A percentile compares a stretch with the other conserved stretches of the same genome.
phyloP scores from a whole-genome alignment of 805 yeast species.

The Torulaspora indica region DNA sequence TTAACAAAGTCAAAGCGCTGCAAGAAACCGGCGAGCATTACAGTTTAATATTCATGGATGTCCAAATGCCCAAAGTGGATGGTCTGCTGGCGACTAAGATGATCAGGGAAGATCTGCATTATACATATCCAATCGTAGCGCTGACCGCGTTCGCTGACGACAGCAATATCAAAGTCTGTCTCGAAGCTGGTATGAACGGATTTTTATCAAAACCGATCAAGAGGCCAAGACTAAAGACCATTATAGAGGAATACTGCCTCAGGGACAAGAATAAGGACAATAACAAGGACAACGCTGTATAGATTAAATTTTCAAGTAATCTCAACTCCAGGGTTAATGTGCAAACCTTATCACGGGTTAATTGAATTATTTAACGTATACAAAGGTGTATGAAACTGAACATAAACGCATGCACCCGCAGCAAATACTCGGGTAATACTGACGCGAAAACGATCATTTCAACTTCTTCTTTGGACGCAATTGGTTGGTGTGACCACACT shows the following conservation, averaged over 20 bases:
- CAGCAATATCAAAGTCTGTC: slow-evolving; percentile 78
- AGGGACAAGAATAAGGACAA: slow-evolving; percentile 1
- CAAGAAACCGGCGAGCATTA: slow-evolving; percentile 41
- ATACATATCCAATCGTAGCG: slow-evolving; percentile 78
- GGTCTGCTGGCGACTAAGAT: slow-evolving; percentile 78
- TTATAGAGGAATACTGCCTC: slow-evolving; percentile 38
- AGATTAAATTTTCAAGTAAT: background rate
- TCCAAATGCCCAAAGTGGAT: slow-evolving; percentile 93
- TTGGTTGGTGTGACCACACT: slow-evolving; percentile 99
- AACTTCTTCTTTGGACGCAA: slow-evolving; percentile 99
- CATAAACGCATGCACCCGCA: slow-evolving; percentile 16
- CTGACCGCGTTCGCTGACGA: slow-evolving; percentile 94
- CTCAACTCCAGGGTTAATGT: background rate
- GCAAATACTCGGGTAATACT: slow-evolving; percentile 7
- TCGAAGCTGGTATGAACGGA: slow-evolving; percentile 88
- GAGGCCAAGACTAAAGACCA: slow-evolving; percentile 59
- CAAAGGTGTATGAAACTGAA: slow-evolving; percentile 15
- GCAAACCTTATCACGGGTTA: slow-evolving; percentile 13
- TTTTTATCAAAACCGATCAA: slow-evolving; percentile 85
- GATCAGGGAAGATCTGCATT: slow-evolving; percentile 60
- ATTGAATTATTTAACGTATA: slow-evolving; percentile 17
- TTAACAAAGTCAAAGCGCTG: slow-evolving; percentile 55
- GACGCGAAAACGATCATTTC: slow-evolving; percentile 60
- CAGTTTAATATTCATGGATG: slow-evolving; percentile 90
- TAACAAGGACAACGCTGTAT: no score